phyloP scores from a whole-genome alignment of 2,329 filamentous ascomycete genomes.

The Pseudopithomyces maydicus region DNA sequence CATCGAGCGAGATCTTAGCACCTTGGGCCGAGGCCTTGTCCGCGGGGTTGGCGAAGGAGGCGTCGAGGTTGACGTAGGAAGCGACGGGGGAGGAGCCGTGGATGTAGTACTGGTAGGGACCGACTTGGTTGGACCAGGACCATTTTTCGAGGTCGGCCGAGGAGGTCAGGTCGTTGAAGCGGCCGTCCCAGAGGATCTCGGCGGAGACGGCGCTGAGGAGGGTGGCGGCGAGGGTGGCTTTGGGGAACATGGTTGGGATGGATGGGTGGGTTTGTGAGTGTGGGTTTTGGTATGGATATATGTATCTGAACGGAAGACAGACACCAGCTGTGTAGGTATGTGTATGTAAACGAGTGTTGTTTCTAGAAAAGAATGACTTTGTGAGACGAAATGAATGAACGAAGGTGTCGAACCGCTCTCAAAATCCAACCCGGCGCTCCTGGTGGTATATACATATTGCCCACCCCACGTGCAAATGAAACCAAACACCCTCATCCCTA shows the following conservation, averaged over 20 bases:
- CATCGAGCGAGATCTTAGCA: slow-evolving; percentile 70
- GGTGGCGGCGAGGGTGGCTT: slow-evolving; percentile 31
- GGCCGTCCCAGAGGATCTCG: slow-evolving; percentile 65
- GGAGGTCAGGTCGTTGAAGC: slow-evolving; percentile 64
- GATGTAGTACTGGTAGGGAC: slow-evolving; percentile 77
- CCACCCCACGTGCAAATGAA: no score
- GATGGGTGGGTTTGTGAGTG: no score
- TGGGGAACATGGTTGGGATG: slow-evolving; percentile 35
- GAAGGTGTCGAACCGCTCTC: no score
- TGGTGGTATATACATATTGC: no score
- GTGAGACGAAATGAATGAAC: no score
- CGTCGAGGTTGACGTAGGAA: slow-evolving; percentile 66
- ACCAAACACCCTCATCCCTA: no score
- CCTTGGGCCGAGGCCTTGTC: slow-evolving; percentile 67
- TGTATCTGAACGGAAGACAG: background rate
- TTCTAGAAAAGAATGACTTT: no score
- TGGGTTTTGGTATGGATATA: no score
- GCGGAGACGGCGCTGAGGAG: slow-evolving; percentile 41
- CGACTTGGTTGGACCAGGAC: slow-evolving; percentile 70
- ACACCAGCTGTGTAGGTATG: background rate
- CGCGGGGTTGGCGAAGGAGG: slow-evolving; percentile 67
- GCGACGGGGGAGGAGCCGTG: slow-evolving; percentile 64
- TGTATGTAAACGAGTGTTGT: no score
- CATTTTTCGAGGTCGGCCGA: slow-evolving; percentile 62
- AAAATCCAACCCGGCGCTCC: no score